Evolutionary conservation across 805 yeast species (phyloP), one percentile per base, ranked within the genome.

Genomic region (Spencermartinsiella europaea): DNA sequence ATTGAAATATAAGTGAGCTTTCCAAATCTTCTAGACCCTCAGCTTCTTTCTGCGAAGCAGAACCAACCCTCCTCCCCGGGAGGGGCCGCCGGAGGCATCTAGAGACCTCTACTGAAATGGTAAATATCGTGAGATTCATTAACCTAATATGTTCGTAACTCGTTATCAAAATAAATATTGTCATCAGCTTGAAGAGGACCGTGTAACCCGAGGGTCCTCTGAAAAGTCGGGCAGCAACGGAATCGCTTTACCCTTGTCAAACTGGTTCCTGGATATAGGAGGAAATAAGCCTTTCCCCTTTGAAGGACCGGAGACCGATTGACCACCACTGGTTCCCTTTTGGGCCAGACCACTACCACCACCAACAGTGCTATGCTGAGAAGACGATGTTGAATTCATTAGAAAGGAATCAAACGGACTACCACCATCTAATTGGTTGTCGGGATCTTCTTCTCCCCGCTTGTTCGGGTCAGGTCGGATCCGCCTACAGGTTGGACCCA

Each of bases 141-240:
- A n/a, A n/a, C n/a, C n/a, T n/a, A n/a, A n/a, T n/a, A n/a, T n/a
- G n/a, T n/a, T n/a, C n/a, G n/a, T n/a, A n/a, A n/a, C n/a, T n/a
- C n/a, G n/a, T n/a, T n/a, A n/a, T n/a, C n/a, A n/a, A n/a, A n/a
- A n/a, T n/a, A n/a, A n/a, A n/a, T n/a, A n/a, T n/a, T n/a, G n/a
- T n/a, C n/a, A n/a, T n/a, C n/a, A n/a, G n/a, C n/a, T n/a, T n/a
- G n/a, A n/a, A n/a, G n/a, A n/a, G n/a, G n/a, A n/a, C n/a, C 31
- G 31, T 7, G 31, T 25, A 25, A 25, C 31, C 12, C 31, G 40
- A 12, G 16, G 36, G 20, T 47, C 44, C 15, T 38, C 12, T 4
- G 55, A 46, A 19, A 27, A 51, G 47, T 54, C 58, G 4, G 58
- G 58, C 19, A 46, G 41, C 27, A 54, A 47, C 15, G 58, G 55